Base-by-base conservation (phyloP, 164 flowering plant genomes). In the Stephania yunnanensis region DNA sequence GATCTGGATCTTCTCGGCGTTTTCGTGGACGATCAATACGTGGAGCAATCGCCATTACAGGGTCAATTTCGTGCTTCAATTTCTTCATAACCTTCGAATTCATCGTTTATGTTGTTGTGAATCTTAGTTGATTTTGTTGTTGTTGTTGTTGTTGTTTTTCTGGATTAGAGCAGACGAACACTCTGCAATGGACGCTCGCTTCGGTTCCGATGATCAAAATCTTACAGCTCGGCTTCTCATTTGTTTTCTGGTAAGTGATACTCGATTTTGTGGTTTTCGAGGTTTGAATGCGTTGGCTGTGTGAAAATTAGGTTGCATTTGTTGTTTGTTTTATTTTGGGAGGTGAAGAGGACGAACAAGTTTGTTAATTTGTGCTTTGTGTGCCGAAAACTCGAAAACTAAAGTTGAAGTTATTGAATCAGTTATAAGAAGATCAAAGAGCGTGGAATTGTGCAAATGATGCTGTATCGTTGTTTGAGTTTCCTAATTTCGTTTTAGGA, bases 141-240 rank as follows among this genome's bases (percentile, higher is more conserved):
- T n/a, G 72, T 53, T 53, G 12, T 77, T 45, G 55, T 50, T 50
- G 4, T 55, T 10, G 1, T 20, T 22, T 2, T 46, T 46, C 11
- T 74, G 46, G 71, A 64, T 78, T 86, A 79, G 83, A 81, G 82
- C 97, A 91, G 97, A 75, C 86, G 10, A 90, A 85, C 78, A 91
- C 88, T 74, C 83, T 93, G 80, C 97, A 95, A 76, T 93, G 97
- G 97, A 79, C 88, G 20, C 91, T 95, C 7, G 86, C 94, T n/a
- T 83, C 86, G 22, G 89, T 91, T 79, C 97, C 95, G 4, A 73
- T 87, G 72, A 84, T 92, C 48, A 95, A 95, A 83, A 91, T 88
- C 45, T 81, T 91, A 88, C 99, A 95, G 74, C 90, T 91, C 61
- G 46, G 84, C 7, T 71, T 93, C 22, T 90, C 97, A 46, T 91